phyloP scores from a whole-genome alignment of 2,329 filamentous ascomycete genomes.

The Nothophaeocryptopus gaeumannii region DNA sequence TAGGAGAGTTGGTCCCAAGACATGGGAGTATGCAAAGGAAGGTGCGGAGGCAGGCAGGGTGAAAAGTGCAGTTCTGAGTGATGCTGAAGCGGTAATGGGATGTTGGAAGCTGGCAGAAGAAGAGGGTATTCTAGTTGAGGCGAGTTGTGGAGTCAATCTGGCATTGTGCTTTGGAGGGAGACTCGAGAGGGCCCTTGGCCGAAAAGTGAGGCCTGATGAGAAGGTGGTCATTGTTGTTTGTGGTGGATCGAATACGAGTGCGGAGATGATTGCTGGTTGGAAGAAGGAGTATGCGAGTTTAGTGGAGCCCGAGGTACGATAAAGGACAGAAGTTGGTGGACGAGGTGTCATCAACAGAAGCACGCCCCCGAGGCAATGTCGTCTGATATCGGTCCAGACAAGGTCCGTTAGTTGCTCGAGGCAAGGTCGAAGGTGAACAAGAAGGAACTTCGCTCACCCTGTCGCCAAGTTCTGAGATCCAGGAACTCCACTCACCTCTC shows the following conservation, averaged over 20 bases:
- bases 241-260: conserved; percentile 58
- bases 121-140: conserved; percentile 75
- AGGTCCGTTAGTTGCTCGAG: no score
- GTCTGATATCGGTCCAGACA: no score
- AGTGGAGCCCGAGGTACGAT: neutral
- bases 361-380: no score
- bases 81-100: conserved; percentile 76
- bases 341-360: no score
- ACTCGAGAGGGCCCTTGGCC: conserved; percentile 58
- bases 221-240: conserved; percentile 82
- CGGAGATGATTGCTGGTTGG: conserved; percentile 51
- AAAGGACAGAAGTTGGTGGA: no score
- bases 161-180: conserved; percentile 64
- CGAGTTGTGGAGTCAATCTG: conserved; percentile 78
- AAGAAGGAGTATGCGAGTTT: conserved; percentile 34
- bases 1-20: conserved; percentile 64
- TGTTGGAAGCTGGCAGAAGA: conserved; percentile 77
- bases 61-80: conserved; percentile 62
- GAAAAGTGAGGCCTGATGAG: conserved; percentile 48
- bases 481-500: no score
- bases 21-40: conserved; percentile 61
- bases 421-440: no score
- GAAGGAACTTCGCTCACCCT: no score
- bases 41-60: conserved; percentile 45
- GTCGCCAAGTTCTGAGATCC: no score